Evolutionary conservation across 805 yeast genomes (phyloP), one percentile per base, ranked within the genome.

Genomic region (Komagataella ulmi): DNA sequence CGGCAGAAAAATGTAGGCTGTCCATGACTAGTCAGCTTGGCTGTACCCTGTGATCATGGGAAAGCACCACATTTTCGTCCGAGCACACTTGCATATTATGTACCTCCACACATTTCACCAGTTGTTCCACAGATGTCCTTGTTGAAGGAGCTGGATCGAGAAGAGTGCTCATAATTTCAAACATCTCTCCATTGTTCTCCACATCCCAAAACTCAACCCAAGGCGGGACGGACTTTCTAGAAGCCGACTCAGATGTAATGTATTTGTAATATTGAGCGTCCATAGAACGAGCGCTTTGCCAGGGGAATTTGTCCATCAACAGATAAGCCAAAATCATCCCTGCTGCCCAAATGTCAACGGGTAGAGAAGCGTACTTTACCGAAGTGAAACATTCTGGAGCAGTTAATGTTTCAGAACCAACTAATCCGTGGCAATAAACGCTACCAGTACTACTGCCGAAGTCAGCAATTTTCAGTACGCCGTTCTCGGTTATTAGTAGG

Each of bases 321-420:
- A 75, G 48, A 51, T 62, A 69, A 51, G 63, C 65, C 17, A 73
- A 56, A 1, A 76, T 60, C 2, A 76, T 65, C 2, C 79, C 82
- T 17, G 75, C 54, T 0, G 79, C 69, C 83, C 83, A 77, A 8
- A 75, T 57, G 55, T 77, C 81, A 8, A 68, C 65, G 19, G 61
- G 59, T 48, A 57, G 61, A 0, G 78, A 75, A 51, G 71, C 66
- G 55, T 77, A 77, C 7, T 55, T 55, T 6, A 76, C 57, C 12
- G 47, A 48, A 6, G 59, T 51, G 40, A 65, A 64, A 17, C 71
- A 67, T 59, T 77, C 83, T 0, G 83, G 82, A 0, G 81, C 77
- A 19, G 66, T 65, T 55, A 68, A 74, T 12, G 58, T 56, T 14
- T 64, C 67, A 0, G 80, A 70, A 0, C 83, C 83, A 2, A 73